Base-by-base conservation (phyloP, 768 basidiomycete genomes). In the Trametes villosa region DNA sequence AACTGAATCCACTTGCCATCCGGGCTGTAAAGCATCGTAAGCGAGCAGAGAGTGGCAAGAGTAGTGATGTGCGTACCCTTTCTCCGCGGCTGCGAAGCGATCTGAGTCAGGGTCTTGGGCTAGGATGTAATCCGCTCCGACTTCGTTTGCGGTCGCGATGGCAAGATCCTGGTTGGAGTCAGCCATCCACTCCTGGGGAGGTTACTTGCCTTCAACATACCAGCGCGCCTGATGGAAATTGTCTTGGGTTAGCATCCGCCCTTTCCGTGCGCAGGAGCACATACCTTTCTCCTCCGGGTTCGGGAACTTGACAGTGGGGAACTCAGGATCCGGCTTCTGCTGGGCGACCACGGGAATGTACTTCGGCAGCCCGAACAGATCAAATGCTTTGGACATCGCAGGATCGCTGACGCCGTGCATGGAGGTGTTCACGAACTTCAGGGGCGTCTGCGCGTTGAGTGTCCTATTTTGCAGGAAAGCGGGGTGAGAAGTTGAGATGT, bases 71-170 rank as follows among this genome's bases (percentile, higher is more conserved):
- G 22, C 44, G 18, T 18, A 44, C 90, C 76, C 69, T 72, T 79
- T 84, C 72, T 93, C 87, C 31, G 88, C 92, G 24, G 89, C 90
- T 11, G 86, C 80, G 70, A 95, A 94, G 34, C 91, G 77, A 74
- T 95, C 94, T 4, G 89, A 84, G 68, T 96, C 94, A 0, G 94
- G 94, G 73, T 95, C 94, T 71, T 96, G 93, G 3, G 94, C 92
- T 18, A 96, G 76, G 2, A 96, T 86, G 69, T 93, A 87, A 24
- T 72, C 70, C 4, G 83, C 85, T 0, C 78, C 79, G 18, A 77
- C 74, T 2, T 66, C 60, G 29, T 85, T 76, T 2, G 92, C 94
- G 0, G 84, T 86, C 9, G 71, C 66, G 50, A 94, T 74, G 2
- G 93, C 92, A 4, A 88, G 78, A 67, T 92, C 84, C 92, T 94